Evolutionary conservation across 192 early-diverging fungal genomes (phyloP).

Genomic region (Nowakowskiella sp.): DNA sequence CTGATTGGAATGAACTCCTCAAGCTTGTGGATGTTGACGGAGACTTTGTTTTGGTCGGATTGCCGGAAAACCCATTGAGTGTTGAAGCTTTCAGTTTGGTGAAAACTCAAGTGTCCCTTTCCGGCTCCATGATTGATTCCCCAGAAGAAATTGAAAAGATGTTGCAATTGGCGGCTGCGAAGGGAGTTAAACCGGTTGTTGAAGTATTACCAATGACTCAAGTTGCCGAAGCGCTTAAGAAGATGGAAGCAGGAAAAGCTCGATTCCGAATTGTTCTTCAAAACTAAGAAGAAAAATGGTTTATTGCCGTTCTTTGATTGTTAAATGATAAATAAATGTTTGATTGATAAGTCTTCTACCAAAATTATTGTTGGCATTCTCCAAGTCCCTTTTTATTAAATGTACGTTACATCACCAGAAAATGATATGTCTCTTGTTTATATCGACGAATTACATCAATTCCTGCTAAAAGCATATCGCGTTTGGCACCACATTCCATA

Average conservation of each 20-base stretch:
- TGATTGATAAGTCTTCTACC: too few species aligned
- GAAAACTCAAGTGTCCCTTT: conserved; percentile 32
- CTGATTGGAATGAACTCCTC: conserved; percentile 2
- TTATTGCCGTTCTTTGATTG: too few species aligned
- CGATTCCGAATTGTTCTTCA: conserved; percentile 65
- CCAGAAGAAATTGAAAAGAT: conserved; percentile 50
- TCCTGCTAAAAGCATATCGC: too few species aligned
- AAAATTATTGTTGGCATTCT: too few species aligned
- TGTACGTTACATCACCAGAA: too few species aligned
- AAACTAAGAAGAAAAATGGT: conserved; percentile 31
- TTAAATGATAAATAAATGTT: too few species aligned
- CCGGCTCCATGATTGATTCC: conserved; percentile 60
- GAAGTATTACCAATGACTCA: conserved; percentile 56
- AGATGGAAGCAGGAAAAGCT: conserved; percentile 44
- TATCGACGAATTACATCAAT: too few species aligned
- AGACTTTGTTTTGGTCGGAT: conserved; percentile 55
- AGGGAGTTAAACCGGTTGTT: conserved; percentile 58
- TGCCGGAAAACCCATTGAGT: conserved; percentile 47
- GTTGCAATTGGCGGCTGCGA: conserved; percentile 59
- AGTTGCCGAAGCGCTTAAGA: conserved; percentile 49
- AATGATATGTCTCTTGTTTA: too few species aligned
- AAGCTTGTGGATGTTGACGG: conserved; percentile 36
- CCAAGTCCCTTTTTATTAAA: too few species aligned
- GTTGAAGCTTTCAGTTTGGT: conserved; percentile 35
- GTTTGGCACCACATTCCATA: too few species aligned